Evolutionary conservation across 2,329 filamentous ascomycete genomes (phyloP).

Genomic region (Fusarium hainanense): DNA sequence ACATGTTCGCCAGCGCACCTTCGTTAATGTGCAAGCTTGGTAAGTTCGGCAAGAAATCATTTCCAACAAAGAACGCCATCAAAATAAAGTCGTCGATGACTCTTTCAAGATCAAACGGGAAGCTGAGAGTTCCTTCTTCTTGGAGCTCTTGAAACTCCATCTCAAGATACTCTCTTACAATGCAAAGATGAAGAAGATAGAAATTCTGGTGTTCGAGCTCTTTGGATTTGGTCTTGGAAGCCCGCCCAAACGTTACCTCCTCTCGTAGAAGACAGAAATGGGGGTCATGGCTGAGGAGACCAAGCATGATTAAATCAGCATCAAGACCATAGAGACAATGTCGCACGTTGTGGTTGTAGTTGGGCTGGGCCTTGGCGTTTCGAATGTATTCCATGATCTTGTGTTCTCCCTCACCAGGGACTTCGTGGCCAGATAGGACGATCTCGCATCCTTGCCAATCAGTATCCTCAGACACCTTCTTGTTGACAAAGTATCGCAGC

Average conservation of each 20-base stretch:
- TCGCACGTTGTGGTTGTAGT: slow-evolving; percentile 91
- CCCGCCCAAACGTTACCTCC: slow-evolving; percentile 95
- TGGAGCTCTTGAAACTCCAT: slow-evolving; percentile 96
- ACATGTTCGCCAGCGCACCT: slow-evolving; percentile 96
- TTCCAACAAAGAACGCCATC: slow-evolving; percentile 99
- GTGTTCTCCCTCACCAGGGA: slow-evolving; percentile 97
- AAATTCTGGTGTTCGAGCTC: slow-evolving; percentile 99
- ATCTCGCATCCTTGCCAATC: slow-evolving; percentile 99
- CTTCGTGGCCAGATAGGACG: slow-evolving; percentile 95
- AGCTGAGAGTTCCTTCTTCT: slow-evolving; percentile 74
- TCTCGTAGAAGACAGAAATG: slow-evolving; percentile 98
- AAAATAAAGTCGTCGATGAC: slow-evolving; percentile 99
- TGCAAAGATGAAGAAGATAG: slow-evolving; percentile 95
- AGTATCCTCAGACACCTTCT: slow-evolving; percentile 95
- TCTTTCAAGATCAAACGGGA: slow-evolving; percentile 91
- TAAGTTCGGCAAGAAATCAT: slow-evolving; percentile 97
- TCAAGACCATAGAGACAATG: slow-evolving; percentile 98
- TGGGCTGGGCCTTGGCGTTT: slow-evolving; percentile 92
- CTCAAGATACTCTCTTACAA: slow-evolving; percentile 96
- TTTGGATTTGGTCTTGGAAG: slow-evolving; percentile 88
- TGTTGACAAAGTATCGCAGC: slow-evolving; percentile 98
- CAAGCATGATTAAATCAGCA: slow-evolving; percentile 98
- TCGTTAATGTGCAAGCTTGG: slow-evolving; percentile 98
- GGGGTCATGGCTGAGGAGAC: slow-evolving; percentile 94
- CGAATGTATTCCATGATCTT: slow-evolving; percentile 99